Evolutionary conservation across 1,139 yeast genomes (phyloP), one percentile per base, ranked within the genome.

Genomic region (Hanseniaspora uvarum): DNA sequence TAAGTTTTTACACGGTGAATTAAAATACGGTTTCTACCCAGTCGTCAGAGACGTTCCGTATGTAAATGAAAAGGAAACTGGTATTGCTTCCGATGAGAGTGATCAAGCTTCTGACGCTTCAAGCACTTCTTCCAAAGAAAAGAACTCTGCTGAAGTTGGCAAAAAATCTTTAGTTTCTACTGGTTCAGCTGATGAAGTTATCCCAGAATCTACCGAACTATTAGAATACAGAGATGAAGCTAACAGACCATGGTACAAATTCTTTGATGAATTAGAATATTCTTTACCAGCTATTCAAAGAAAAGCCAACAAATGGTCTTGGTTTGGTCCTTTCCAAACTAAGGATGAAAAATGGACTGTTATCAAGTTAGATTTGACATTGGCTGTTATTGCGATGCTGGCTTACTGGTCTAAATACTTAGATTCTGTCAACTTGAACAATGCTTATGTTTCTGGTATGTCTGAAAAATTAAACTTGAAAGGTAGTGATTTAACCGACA

Each of bases 381-480:
- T 82, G 55, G 74, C 83, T 1, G 68, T 78, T 46, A 80, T 77
- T 62, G 74, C 82, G 2, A 71, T 80, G 62, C 68, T 79, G 66
- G 82, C 81, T 14, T 81, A 79, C 65, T 81, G 83, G 83, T 79
- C 78, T 53, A 80, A 80, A 61, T 78, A 77, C 58, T 68, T 81
- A 55, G 86, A 81, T 62, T 79, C 76, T 56, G 72, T 78, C 24
- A 78, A 77, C 59, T 63, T 79, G 55, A 75, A 73, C 58, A 78
- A 78, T 61, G 84, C 83, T 12, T 80, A 80, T 62, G 78, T 79
- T 46, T 73, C 79, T 16, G 82, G 82, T 1, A 68, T 80, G 56
- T 19, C 59, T 46, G 76, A 75, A 58, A 76, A 71, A 47, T 68
- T 81, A 38, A 70, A 70, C 24, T 74, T 82, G 77, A 63, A 71